phyloP scores from a whole-genome alignment of 2,329 filamentous ascomycete species.

The Teratosphaeria viscida region DNA sequence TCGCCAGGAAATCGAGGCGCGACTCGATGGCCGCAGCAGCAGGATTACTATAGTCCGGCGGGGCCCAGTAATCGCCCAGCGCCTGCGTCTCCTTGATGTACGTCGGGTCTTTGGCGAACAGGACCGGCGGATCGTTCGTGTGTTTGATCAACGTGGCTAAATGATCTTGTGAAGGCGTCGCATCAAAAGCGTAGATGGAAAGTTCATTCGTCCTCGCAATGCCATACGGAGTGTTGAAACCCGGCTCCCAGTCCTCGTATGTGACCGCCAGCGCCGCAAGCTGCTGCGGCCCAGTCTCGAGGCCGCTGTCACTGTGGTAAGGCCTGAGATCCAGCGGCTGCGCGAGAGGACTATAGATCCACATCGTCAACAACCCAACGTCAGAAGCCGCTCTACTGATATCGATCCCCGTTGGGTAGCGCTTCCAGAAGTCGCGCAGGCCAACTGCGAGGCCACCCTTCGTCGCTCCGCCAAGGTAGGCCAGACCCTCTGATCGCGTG shows the following conservation, averaged over 20 bases:
- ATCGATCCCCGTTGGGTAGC: slow-evolving; percentile 49
- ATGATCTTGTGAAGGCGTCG: not conserved
- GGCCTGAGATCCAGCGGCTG: slow-evolving; percentile 47
- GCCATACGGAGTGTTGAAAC: slow-evolving; percentile 47
- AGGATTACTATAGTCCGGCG: slow-evolving; percentile 23
- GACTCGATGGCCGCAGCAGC: slow-evolving; percentile 36
- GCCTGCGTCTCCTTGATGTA: slow-evolving; percentile 32
- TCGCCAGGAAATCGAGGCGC: slow-evolving; percentile 46
- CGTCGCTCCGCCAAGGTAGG: slow-evolving; percentile 48
- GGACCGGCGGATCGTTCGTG: not conserved
- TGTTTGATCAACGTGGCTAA: not conserved
- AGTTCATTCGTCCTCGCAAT: slow-evolving; percentile 50
- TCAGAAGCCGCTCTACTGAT: slow-evolving; percentile 42
- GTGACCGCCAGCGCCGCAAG: slow-evolving; percentile 52
- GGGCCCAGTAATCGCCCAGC: slow-evolving; percentile 46
- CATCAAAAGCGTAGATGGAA: not conserved
- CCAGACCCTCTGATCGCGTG: slow-evolving; percentile 45
- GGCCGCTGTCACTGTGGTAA: slow-evolving; percentile 48
- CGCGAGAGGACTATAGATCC: slow-evolving; percentile 50
- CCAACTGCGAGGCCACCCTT: slow-evolving; percentile 50
- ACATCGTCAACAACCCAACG: slow-evolving; percentile 45
- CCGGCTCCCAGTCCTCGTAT: slow-evolving; percentile 51
- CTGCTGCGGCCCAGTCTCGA: slow-evolving; percentile 47
- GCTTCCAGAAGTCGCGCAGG: slow-evolving; percentile 53
- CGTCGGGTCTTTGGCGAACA: not conserved